These are phyloP conservation scores for Paecilomyces niveus DNA, from an alignment of 2,329 filamentous ascomycete genomes.

Conservation along the genomic window DNA sequence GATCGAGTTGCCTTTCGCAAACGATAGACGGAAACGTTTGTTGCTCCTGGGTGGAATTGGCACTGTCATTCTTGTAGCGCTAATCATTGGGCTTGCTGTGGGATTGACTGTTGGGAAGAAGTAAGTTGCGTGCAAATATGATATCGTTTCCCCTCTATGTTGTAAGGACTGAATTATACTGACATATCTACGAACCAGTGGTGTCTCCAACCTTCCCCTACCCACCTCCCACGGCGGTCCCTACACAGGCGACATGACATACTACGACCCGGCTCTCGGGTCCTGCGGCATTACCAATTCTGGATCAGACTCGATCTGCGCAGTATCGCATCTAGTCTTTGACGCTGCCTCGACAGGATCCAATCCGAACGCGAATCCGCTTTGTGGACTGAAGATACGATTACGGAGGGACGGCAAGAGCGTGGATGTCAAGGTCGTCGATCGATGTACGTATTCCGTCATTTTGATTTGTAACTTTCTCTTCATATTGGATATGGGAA, in stretches of 20 bases:
- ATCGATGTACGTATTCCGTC: conserved; percentile 47
- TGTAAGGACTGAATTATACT: not conserved
- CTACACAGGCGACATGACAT: conserved; percentile 61
- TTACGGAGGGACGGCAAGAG: conserved; percentile 50
- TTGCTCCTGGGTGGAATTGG: not conserved
- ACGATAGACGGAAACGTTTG: not conserved
- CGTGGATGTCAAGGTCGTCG: conserved; percentile 59
- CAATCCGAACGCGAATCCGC: conserved; percentile 57
- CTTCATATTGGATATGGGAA: not conserved
- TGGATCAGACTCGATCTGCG: conserved; percentile 53
- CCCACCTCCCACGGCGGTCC: conserved; percentile 43
- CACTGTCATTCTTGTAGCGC: not conserved
- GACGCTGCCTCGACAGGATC: conserved; percentile 49
- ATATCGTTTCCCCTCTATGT: not conserved
- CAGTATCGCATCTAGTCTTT: conserved; percentile 61
- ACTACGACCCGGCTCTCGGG: conserved; percentile 60
- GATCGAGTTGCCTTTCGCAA: not conserved
- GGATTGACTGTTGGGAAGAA: not conserved
- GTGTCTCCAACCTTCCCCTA: conserved; percentile 41
- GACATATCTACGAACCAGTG: not conserved
- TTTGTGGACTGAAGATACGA: conserved; percentile 62
- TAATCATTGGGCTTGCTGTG: not conserved
- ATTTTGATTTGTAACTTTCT: not conserved
- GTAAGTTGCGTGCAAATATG: not conserved
- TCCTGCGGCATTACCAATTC: conserved; percentile 58